phyloP scores from a whole-genome alignment of 1,284 basidiomycete genomes.

The Trichosporon ovoides region DNA sequence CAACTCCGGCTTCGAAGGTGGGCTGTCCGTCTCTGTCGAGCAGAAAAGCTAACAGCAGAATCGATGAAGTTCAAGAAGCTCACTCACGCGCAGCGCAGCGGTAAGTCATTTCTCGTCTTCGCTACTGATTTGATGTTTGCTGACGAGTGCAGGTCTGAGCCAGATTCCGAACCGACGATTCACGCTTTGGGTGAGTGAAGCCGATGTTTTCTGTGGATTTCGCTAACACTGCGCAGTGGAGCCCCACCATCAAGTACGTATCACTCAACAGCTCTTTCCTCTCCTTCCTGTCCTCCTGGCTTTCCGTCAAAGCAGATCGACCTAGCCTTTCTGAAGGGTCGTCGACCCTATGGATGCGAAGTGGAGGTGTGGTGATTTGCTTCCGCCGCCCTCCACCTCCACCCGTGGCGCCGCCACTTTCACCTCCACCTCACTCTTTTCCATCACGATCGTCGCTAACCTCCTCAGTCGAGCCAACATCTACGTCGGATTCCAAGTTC shows the following conservation, averaged over 20 bases:
- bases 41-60: slow-evolving; percentile 47
- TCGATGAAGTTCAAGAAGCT: slow-evolving; percentile 93
- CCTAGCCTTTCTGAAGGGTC: too few species aligned
- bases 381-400: neutral
- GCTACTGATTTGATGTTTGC: too few species aligned
- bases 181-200: slow-evolving; percentile 76
- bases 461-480: slow-evolving; percentile 72
- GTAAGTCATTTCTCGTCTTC: too few species aligned
- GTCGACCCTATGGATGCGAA: too few species aligned
- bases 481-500: slow-evolving; percentile 62
- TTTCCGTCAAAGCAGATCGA: too few species aligned
- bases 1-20: slow-evolving; percentile 12
- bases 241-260: slow-evolving; percentile 63
- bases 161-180: slow-evolving; percentile 99
- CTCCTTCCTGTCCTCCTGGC: too few species aligned
- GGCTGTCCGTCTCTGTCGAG: neutral
- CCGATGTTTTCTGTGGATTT: too few species aligned
- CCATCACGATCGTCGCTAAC: neutral
- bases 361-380: too few species aligned
- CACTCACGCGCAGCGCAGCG: neutral
- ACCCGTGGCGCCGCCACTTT: neutral
- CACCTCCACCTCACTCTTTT: neutral
- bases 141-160: slow-evolving; percentile 52
- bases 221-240: too few species aligned
- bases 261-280: too few species aligned